Conservation (phyloP, 1,139 yeast genomes). For the Blastobotrys malaysiensis region DNA sequence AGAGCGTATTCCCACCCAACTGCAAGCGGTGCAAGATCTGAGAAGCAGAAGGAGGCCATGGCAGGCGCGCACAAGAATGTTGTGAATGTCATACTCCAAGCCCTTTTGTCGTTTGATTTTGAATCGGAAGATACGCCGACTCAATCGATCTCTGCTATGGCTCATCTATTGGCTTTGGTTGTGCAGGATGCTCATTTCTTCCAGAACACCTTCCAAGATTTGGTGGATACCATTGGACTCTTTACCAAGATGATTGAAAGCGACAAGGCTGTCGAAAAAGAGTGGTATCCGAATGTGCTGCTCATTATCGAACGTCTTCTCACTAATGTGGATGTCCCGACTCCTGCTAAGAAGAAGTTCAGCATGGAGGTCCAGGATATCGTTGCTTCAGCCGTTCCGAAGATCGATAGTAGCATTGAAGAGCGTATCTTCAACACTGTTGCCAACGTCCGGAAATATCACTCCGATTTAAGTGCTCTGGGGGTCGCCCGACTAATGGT, state of each 20-base stretch:
- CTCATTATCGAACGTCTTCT: conserved; percentile 29
- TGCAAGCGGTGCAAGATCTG: conserved; percentile 17
- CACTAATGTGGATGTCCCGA: conserved; percentile 23
- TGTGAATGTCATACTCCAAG: conserved; percentile 36
- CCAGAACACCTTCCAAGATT: conserved; percentile 37
- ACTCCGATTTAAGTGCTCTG: conserved; percentile 44
- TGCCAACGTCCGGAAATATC: conserved; percentile 37
- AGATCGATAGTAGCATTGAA: conserved; percentile 33
- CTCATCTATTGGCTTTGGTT: conserved; percentile 46
- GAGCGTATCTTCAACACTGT: conserved; percentile 42
- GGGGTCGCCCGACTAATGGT: conserved; percentile 50
- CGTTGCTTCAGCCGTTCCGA: conserved; percentile 11
- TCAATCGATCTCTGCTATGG: conserved; percentile 39
- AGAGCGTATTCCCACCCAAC: conserved; percentile 27
- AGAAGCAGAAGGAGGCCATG: conserved; percentile 16
- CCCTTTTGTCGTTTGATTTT: conserved; percentile 35
- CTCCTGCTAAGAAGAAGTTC: conserved; percentile 12
- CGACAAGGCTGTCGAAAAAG: conserved; percentile 18
- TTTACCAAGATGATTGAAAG: conserved; percentile 22
- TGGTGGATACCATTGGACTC: conserved; percentile 36
- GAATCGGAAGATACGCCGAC: conserved; percentile 28
- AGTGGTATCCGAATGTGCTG: conserved; percentile 33
- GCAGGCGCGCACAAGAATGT: conserved; percentile 23
- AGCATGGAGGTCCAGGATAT: conserved; percentile 13
- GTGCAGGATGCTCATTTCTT: conserved; percentile 38